Percentiles rank a stretch among this genome's conserved stretches.
phyloP scores from a whole-genome alignment of 2,329 filamentous ascomycete genomes.

The Penicillium sclerotiorum region DNA sequence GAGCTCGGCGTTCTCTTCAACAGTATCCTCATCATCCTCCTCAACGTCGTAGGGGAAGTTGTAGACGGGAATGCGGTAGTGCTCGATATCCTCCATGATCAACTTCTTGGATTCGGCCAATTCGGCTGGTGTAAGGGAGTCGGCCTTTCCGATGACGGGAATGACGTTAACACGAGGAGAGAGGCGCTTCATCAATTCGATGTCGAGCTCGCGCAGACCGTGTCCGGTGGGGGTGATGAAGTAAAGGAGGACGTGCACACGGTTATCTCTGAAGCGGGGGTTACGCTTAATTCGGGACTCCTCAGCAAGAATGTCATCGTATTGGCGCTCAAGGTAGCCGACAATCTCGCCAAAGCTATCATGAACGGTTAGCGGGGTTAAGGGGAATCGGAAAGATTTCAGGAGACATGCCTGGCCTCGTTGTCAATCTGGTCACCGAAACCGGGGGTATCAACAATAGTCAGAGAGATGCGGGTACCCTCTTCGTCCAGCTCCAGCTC shows the following conservation, averaged over 20 bases:
- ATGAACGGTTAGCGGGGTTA: constrained; percentile 27
- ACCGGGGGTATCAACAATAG: constrained; percentile 96
- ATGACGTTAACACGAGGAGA: constrained; percentile 98
- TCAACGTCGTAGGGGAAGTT: constrained; percentile 99
- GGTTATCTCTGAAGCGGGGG: constrained; percentile 98
- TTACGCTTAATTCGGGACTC: constrained; percentile 99
- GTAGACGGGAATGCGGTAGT: constrained; percentile 99
- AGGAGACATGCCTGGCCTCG: constrained; percentile 76
- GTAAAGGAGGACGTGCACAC: constrained; percentile 96
- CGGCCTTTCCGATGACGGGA: constrained; percentile 96
- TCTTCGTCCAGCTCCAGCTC: constrained; percentile 97
- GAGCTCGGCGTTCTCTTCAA: constrained; percentile 98
- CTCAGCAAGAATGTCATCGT: constrained; percentile 98
- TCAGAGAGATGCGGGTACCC: constrained; percentile 95
- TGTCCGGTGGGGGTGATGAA: constrained; percentile 99
- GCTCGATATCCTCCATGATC: constrained; percentile 99
- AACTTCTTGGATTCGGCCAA: constrained; percentile 99
- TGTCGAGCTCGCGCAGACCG: constrained; percentile 96
- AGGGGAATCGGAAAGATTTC: not conserved
- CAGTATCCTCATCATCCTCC: constrained; percentile 98
- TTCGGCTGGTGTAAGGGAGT: constrained; percentile 94
- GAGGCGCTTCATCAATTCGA: constrained; percentile 99
- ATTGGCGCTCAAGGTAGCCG: constrained; percentile 97
- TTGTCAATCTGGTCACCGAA: constrained; percentile 99
- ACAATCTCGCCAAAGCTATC: constrained; percentile 93